A percentile compares a stretch with the other conserved stretches of the same genome.
phyloP scores from a whole-genome alignment of 108 stramenopile genomes.

The Nitzschia sp. region DNA sequence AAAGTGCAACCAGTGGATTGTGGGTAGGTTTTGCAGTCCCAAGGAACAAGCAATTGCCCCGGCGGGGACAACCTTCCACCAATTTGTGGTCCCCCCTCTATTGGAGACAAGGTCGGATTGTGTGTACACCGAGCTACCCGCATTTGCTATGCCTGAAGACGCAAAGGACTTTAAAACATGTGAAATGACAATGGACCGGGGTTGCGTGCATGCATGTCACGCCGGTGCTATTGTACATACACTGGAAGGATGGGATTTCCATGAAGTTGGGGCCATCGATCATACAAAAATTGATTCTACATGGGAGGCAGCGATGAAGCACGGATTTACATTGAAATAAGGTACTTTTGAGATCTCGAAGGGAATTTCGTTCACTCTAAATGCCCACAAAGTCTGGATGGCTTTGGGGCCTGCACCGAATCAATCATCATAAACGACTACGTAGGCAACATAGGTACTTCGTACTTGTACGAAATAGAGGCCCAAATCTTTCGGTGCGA shows the following conservation, averaged over 20 bases:
- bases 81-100: conserved; percentile 29
- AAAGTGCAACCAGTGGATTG: conserved; percentile 21
- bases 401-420: too few species aligned
- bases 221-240: conserved; percentile 28
- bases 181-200: conserved; percentile 30
- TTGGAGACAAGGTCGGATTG: conserved; percentile 16
- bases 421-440: too few species aligned
- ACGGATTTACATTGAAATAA: conserved; percentile 17
- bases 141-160: conserved; percentile 20
- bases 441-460: too few species aligned
- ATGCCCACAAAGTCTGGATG: too few species aligned
- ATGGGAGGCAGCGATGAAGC: conserved; percentile 32
- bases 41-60: conserved; percentile 26
- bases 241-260: conserved; percentile 25
- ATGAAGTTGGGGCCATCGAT: conserved; percentile 32
- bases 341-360: too few species aligned
- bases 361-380: too few species aligned
- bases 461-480: too few species aligned
- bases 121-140: conserved; percentile 29
- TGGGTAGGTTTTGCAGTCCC: conserved; percentile 26
- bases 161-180: conserved; percentile 28
- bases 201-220: conserved; percentile 32
- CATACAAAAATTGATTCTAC: conserved; percentile 7
- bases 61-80: conserved; percentile 26
- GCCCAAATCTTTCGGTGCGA: too few species aligned